These are phyloP conservation scores for Neoboletus subvelutipes DNA, from an alignment of 768 basidiomycete genomes.

Conservation along the genomic window DNA sequence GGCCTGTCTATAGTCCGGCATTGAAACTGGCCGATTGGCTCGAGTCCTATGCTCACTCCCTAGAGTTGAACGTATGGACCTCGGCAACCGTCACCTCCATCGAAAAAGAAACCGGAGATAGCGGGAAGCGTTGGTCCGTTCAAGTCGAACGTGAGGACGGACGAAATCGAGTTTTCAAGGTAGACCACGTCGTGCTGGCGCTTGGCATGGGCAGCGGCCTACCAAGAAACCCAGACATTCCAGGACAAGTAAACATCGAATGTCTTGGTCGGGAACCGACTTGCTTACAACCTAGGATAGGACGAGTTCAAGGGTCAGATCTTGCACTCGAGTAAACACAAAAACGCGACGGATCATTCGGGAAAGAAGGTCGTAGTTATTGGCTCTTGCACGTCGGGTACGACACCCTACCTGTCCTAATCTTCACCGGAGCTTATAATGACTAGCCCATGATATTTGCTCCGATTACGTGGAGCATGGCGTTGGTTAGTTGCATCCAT, in stretches of 20 bases:
- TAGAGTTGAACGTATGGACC: conserved; percentile 70
- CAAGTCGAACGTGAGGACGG: conserved; percentile 37
- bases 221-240: conserved; percentile 44
- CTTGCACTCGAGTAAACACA: conserved; percentile 58
- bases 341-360: conserved; percentile 50
- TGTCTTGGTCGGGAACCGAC: neutral
- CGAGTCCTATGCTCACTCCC: conserved; percentile 56
- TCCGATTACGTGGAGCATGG: conserved; percentile 45
- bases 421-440: neutral
- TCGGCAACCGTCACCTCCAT: conserved; percentile 36
- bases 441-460: conserved; percentile 48
- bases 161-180: conserved; percentile 38
- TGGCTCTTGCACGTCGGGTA: conserved; percentile 63
- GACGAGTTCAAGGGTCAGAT: conserved; percentile 62
- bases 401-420: conserved; percentile 21
- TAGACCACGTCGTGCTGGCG: conserved; percentile 51
- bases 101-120: conserved; percentile 27
- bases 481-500: conserved; percentile 36
- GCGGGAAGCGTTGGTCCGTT: conserved; percentile 45
- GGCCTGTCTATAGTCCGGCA: conserved; percentile 60
- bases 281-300: conserved; percentile 27
- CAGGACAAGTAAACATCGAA: conserved; percentile 39
- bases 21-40: conserved; percentile 64
- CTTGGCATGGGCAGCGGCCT: conserved; percentile 47
- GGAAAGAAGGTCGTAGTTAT: conserved; percentile 75